phyloP scores from a whole-genome alignment of 1,139 yeast genomes.

The Protomyces gravidus region DNA sequence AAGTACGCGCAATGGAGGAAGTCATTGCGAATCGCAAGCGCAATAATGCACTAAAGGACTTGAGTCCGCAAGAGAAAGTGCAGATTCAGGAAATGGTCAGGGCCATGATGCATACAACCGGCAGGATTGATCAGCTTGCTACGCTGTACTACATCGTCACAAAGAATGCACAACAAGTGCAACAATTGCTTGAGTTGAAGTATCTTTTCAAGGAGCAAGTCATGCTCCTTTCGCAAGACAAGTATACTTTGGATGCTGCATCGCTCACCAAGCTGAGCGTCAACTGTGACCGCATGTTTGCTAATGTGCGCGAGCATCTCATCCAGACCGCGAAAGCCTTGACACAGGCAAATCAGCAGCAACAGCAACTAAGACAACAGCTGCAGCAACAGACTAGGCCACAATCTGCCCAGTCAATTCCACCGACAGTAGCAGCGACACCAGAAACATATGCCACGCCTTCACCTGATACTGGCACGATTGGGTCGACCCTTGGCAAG shows the following conservation, averaged over 20 bases:
- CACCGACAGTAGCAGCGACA: conserved; percentile 17
- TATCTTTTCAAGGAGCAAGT: conserved; percentile 22
- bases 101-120: conserved; percentile 10
- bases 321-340: conserved; percentile 14
- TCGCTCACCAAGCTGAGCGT: conserved; percentile 11
- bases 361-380: background rate
- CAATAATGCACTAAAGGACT: conserved; percentile 10
- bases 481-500: conserved; percentile 7
- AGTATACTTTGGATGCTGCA: conserved; percentile 12
- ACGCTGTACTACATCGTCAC: conserved; percentile 23
- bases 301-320: conserved; percentile 22
- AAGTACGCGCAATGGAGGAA: conserved; percentile 20
- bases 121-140: conserved; percentile 18
- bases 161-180: conserved; percentile 17
- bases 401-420: background rate
- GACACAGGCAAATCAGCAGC: background rate
- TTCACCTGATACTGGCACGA: background rate
- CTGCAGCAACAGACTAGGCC: conserved; percentile 1
- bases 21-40: conserved; percentile 8
- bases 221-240: conserved; percentile 4
- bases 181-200: conserved; percentile 26
- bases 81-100: conserved; percentile 11
- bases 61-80: conserved; percentile 13
- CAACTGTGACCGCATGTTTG: conserved; percentile 24
- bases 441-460: background rate